Conservation (phyloP, 1,139 yeast genomes). For the Diutina rugosa region DNA sequence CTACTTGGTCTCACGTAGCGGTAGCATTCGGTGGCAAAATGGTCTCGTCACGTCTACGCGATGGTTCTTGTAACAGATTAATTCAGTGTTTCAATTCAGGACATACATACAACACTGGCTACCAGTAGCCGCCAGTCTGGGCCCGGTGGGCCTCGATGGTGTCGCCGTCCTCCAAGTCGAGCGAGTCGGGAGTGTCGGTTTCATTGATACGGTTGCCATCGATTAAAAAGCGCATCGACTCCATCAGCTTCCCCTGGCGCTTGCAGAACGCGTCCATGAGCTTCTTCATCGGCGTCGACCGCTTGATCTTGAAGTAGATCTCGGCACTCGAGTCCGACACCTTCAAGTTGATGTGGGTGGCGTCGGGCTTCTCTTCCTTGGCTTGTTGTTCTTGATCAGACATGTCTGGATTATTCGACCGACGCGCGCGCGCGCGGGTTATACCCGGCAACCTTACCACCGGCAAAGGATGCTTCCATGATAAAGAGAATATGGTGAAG, state of each 20-base stretch:
- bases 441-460: neutral
- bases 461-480: too few relatives aligned
- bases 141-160: constrained; percentile 97
- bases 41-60: neutral
- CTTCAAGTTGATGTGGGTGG: constrained; percentile 78
- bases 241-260: constrained; percentile 85
- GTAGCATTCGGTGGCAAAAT: neutral
- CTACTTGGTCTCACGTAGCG: too few relatives aligned
- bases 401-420: constrained; percentile 9
- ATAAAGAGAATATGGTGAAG: too few relatives aligned
- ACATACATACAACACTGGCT: neutral
- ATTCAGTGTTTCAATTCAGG: neutral
- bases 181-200: constrained; percentile 81
- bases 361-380: constrained; percentile 47
- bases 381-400: constrained; percentile 23
- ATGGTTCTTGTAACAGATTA: neutral
- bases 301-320: constrained; percentile 89
- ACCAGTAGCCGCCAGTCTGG: constrained; percentile 55
- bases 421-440: neutral
- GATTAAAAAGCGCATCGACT: constrained; percentile 74
- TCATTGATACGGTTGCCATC: constrained; percentile 89
- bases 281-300: constrained; percentile 84
- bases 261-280: constrained; percentile 97
- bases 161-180: constrained; percentile 92
- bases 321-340: constrained; percentile 91